These are phyloP conservation scores for Phytophthora brassicae DNA, from an alignment of 352 stramenopile genomes.

Conservation along the genomic window DNA sequence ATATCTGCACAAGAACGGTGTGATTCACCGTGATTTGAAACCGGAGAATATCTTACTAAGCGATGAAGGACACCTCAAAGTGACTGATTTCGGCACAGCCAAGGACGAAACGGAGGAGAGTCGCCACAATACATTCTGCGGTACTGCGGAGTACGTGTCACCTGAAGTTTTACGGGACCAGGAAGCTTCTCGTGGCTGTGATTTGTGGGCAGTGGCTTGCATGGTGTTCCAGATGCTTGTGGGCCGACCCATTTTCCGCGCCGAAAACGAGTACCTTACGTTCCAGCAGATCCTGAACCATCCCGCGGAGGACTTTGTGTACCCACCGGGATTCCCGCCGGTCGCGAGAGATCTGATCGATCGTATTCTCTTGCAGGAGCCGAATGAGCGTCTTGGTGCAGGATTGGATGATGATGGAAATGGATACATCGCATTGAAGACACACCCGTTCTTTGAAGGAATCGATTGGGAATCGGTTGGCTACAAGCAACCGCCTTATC, in stretches of 20 bases:
- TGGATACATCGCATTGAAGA: conserved; percentile 69
- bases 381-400: conserved; percentile 65
- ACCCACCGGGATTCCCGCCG: conserved; percentile 56
- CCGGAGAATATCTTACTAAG: conserved; percentile 90
- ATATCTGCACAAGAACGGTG: conserved; percentile 92
- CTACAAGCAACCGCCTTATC: conserved; percentile 51
- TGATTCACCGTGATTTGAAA: conserved; percentile 97
- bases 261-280: conserved; percentile 90
- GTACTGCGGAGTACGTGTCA: conserved; percentile 92
- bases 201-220: conserved; percentile 91
- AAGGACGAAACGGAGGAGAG: conserved; percentile 84
- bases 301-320: conserved; percentile 74
- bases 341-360: conserved; percentile 77
- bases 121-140: conserved; percentile 87
- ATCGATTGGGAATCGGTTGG: conserved; percentile 72
- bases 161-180: conserved; percentile 89
- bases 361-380: conserved; percentile 78
- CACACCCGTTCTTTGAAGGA: conserved; percentile 84
- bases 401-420: conserved; percentile 76
- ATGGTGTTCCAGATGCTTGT: conserved; percentile 92
- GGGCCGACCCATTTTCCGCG: conserved; percentile 82
- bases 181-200: conserved; percentile 78
- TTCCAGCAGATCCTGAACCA: conserved; percentile 91
- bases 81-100: conserved; percentile 90
- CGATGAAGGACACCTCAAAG: conserved; percentile 86